Evolutionary conservation across 495 filamentous ascomycete genomes (phyloP), one percentile per base, ranked within the genome.

Genomic region (Penicillium simplicissimum): DNA sequence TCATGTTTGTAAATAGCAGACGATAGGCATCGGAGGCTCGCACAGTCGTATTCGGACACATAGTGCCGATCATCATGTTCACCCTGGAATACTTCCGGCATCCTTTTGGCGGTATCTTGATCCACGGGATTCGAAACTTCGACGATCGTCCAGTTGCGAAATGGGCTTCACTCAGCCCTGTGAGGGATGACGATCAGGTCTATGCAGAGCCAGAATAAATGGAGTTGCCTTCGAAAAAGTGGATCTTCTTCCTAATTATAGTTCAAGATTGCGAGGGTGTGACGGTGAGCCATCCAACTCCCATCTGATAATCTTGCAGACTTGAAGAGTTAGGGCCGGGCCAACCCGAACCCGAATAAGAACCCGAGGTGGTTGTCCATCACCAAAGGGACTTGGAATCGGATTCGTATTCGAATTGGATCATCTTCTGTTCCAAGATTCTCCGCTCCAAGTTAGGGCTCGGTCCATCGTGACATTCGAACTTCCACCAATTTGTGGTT

Each of bases 291-390:
- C 1, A 25, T 25, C 3, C 23, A 31, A 31, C 28, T 31, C 0
- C 28, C 6, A 49, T 49, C 45, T 31, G 45, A 49, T 49, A 49
- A n/a, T 49, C 21, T 31, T 31, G 23, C 25, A n/a, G 25, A 31
- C 28, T 23, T n/a, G 28, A 11, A 7, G 43, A 13, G 21, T 7
- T 5, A 31, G 6, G 43, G 4, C 19, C 4, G 8, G 23, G 23
- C 4, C 45, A 49, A 49, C 10, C 33, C 51, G 51, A 53, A 35
- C 23, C 40, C 53, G 53, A 57, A 35, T 45, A 11, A 17, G 45
- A 49, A 31, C 25, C 45, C 23, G 45, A 49, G 8, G 7, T 49
- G 4, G 23, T 23, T 14, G 23, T 8, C 45, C 6, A 49, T 45
- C 40, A 8, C 43, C 11, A 10, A 21, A n/a, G n/a, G n/a, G n/a